These are phyloP conservation scores for Diaporthe helianthi DNA, from an alignment of 2,329 filamentous ascomycete genomes.

Conservation along the genomic window DNA sequence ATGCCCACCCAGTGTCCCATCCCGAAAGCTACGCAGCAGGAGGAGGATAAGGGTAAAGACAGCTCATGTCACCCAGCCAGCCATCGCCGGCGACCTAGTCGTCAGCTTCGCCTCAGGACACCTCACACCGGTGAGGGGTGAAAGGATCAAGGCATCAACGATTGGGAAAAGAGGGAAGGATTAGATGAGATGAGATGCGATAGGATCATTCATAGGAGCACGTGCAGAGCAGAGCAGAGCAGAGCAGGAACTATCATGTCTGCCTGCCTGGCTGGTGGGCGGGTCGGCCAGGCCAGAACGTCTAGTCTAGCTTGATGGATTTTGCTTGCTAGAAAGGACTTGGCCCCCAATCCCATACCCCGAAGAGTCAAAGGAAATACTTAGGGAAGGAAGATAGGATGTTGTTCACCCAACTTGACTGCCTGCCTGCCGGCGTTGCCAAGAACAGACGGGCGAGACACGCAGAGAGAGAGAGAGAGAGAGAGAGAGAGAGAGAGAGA, in stretches of 20 bases:
- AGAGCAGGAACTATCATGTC: neutral
- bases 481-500: neutral
- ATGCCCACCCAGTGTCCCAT: too few species aligned
- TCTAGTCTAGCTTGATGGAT: neutral
- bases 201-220: too few species aligned
- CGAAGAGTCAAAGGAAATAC: neutral
- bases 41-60: neutral
- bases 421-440: conserved; percentile 2
- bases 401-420: neutral
- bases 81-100: neutral
- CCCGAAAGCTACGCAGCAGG: neutral
- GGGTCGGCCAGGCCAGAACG: neutral
- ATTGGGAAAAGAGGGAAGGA: neutral
- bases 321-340: neutral
- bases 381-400: neutral
- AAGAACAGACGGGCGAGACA: neutral
- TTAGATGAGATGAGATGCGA: neutral
- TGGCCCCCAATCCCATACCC: conserved; percentile 1
- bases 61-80: neutral
- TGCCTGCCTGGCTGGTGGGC: neutral
- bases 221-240: neutral
- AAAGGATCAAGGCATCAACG: neutral
- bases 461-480: neutral
- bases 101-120: neutral
- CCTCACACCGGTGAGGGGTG: neutral